A percentile compares a stretch with the other conserved stretches of the same genome.
These are phyloP conservation scores for Emmonsiellopsis sp. DNA, from an alignment of 2,329 filamentous ascomycete genomes.

Conservation along the genomic window DNA sequence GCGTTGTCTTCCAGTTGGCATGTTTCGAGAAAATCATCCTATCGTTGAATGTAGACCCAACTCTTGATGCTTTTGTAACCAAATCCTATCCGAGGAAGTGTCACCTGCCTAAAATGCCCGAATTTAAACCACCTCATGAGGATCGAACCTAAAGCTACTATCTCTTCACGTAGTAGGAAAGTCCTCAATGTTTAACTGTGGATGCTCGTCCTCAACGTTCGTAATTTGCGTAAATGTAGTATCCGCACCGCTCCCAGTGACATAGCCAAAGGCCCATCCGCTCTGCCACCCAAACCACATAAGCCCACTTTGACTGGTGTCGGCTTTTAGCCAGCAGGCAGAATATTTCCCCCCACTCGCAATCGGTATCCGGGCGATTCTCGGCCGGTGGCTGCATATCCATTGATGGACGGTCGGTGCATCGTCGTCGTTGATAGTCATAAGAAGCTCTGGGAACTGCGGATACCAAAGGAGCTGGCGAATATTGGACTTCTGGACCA, in stretches of 20 bases:
- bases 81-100: too few species aligned
- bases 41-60: too few species aligned
- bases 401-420: constrained; percentile 21
- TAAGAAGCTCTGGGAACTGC: constrained; percentile 26
- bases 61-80: too few species aligned
- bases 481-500: constrained; percentile 34
- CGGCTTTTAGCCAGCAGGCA: constrained; percentile 7
- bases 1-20: too few species aligned
- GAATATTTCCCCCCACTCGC: constrained; percentile 5
- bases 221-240: constrained; percentile 6
- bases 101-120: too few species aligned
- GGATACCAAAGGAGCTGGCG: constrained; percentile 33
- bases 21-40: too few species aligned
- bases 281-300: constrained; percentile 9
- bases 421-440: constrained; percentile 27
- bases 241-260: constrained; percentile 2
- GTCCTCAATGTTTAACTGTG: constrained; percentile 3
- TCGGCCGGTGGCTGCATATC: constrained; percentile 9
- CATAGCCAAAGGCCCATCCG: constrained; percentile 10
- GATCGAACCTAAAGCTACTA: neutral
- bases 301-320: constrained; percentile 4
- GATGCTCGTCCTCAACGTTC: constrained; percentile 5
- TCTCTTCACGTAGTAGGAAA: constrained; percentile 3
- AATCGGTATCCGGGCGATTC: constrained; percentile 5
- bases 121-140: neutral